A percentile compares a stretch with the other conserved stretches of the same genome.
These are phyloP conservation scores for Juglanconis sp. DNA, from an alignment of 2,329 filamentous ascomycete genomes.

Conservation along the genomic window DNA sequence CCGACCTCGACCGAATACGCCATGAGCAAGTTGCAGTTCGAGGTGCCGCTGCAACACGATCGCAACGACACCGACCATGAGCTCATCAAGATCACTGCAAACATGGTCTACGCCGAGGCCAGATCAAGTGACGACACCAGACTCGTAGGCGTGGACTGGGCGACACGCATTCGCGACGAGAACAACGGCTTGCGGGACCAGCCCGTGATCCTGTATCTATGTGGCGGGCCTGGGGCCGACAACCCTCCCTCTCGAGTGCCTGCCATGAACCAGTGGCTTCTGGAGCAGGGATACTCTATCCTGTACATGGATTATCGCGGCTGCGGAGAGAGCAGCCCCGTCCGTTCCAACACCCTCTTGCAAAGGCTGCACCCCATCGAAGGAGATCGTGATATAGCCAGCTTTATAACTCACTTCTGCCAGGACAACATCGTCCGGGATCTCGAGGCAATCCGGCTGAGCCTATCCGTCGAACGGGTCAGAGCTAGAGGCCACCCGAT, in stretches of 20 bases:
- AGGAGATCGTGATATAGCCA: slow-evolving; percentile 50
- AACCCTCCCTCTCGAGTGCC: slow-evolving; percentile 22
- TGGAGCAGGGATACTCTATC: slow-evolving; percentile 65
- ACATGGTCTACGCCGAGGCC: slow-evolving; percentile 3
- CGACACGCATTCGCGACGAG: neutral
- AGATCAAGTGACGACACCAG: neutral
- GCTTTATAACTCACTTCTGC: slow-evolving; percentile 64
- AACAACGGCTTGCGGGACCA: neutral
- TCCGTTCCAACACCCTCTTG: slow-evolving; percentile 57
- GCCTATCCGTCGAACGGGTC: slow-evolving; percentile 33
- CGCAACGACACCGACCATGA: neutral
- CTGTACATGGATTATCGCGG: slow-evolving; percentile 71
- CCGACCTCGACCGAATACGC: neutral
- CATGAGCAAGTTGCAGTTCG: neutral
- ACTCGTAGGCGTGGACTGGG: neutral
- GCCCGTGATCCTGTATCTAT: slow-evolving; percentile 51
- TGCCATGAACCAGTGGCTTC: slow-evolving; percentile 52
- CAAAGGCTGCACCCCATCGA: slow-evolving; percentile 43
- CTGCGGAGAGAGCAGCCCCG: slow-evolving; percentile 62
- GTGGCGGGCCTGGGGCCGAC: slow-evolving; percentile 67
- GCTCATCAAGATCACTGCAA: neutral
- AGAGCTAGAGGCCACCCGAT: slow-evolving; percentile 33
- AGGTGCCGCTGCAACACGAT: neutral
- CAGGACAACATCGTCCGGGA: slow-evolving; percentile 73
- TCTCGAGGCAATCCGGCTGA: slow-evolving; percentile 65